Evolutionary conservation across 169 alveolate genomes (phyloP), one percentile per base, ranked within the genome.

Genomic region (Cyclospora cayetanensis): DNA sequence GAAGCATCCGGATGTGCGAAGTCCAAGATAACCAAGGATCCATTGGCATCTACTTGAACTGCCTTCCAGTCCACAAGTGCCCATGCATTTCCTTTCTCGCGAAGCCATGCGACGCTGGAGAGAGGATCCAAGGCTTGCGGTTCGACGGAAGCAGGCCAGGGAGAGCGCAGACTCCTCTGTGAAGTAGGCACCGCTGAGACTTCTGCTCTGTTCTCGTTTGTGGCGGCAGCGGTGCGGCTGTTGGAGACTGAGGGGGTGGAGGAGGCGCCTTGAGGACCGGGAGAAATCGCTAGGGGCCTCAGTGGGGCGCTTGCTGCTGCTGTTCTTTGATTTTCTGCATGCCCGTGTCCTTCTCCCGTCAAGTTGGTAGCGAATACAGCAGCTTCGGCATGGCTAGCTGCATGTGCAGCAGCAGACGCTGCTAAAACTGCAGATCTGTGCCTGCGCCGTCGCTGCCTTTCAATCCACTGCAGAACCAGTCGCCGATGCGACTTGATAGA

Each of bases 11-110:
- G 76, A 18, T 65, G 76, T 9, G 76, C 35, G 37, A 65, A 65
- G 34, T 65, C 76, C 1, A 27, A 18, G 31, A 65, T 65, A 3
- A 65, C 34, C 9, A 65, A 31, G 4, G 76, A 3, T 2, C 76
- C 76, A 18, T n/a, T 11, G 4, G 76, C 22, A 25, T n/a, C n/a
- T 2, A 65, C 2, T 25, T 65, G 76, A 15, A 25, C 37, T 2
- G 31, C 76, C 12, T 65, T 65, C 76, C 76, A 65, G 39, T 65
- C 76, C 1, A 65, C 31, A 3, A 65, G 34, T 1, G 76, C 76
- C 76, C 76, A 65, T 11, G 39, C 76, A 65, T n/a, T 65, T n/a
- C 43, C 76, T 18, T 65, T 65, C 37, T 65, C 76, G 2, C 76
- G 37, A 11, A 65, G 11, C 76, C 76, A 65, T 1, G 31, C 39